phyloP scores from a whole-genome alignment of 106 monocot species.

The Dioscorea alata region DNA sequence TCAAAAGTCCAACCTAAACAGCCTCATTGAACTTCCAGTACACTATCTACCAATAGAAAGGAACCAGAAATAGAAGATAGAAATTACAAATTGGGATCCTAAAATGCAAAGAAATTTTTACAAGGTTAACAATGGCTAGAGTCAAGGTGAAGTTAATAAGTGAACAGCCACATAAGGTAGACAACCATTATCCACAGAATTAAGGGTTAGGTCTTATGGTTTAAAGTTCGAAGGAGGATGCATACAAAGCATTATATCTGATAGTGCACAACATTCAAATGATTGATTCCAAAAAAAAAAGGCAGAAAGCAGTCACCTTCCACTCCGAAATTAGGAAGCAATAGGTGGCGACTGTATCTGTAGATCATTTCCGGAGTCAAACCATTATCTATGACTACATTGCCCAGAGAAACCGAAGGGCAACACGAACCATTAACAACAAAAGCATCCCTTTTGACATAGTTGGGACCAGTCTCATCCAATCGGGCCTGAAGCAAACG shows the following conservation, averaged over 20 bases:
- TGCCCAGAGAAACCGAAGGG: not conserved
- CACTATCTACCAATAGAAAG: no score
- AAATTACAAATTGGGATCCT: no score
- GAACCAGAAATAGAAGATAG: no score
- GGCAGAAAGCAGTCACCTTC: conserved; percentile 30
- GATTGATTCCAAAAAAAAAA: not conserved
- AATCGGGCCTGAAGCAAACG: conserved; percentile 43
- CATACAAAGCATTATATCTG: not conserved
- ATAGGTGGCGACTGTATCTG: conserved; percentile 85
- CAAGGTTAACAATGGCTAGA: not conserved
- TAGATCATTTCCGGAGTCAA: conserved; percentile 73
- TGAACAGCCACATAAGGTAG: no score
- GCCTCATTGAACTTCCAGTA: no score
- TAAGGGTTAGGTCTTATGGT: no score
- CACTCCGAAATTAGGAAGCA: conserved; percentile 89
- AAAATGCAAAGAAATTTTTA: not conserved
- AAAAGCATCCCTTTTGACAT: not conserved
- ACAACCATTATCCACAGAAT: no score
- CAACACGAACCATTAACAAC: not conserved
- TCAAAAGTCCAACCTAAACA: no score
- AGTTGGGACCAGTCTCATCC: not conserved
- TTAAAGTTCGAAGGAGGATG: no score
- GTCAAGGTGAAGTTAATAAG: no score
- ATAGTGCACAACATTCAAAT: no score
- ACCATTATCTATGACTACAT: conserved; percentile 15